Evolutionary conservation across 306 rosid species (phyloP).

Genomic region (Delonix regia): DNA sequence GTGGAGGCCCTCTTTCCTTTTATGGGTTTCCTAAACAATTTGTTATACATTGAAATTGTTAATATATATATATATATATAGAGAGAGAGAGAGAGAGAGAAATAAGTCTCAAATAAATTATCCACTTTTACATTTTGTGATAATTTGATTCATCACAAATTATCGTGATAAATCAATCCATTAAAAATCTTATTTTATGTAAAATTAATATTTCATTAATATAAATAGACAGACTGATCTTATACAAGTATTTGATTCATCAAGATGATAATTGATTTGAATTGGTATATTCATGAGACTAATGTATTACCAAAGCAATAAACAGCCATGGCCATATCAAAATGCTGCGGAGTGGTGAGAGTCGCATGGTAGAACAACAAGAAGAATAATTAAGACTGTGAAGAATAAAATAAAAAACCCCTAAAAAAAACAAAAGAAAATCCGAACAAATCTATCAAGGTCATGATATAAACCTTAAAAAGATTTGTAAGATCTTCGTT

Average conservation of each 20-base stretch:
- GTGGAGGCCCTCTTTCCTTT: not conserved
- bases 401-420: slow-evolving; percentile 22
- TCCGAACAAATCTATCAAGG: slow-evolving; percentile 50
- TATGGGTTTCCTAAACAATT: not conserved
- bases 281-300: too few relatives aligned
- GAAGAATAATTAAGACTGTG: not conserved
- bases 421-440: slow-evolving; percentile 8
- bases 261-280: too few relatives aligned
- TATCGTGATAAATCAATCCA: too few relatives aligned
- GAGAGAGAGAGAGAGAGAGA: too few relatives aligned
- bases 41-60: not conserved
- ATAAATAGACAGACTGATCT: too few relatives aligned
- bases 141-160: too few relatives aligned
- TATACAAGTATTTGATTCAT: too few relatives aligned
- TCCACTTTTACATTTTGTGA: too few relatives aligned
- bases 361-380: slow-evolving; percentile 54
- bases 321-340: not conserved
- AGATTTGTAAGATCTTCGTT: slow-evolving; percentile 66
- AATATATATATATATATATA: not conserved
- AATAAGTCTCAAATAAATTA: too few relatives aligned
- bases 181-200: too few relatives aligned
- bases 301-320: not conserved
- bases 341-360: slow-evolving; percentile 1
- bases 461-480: slow-evolving; percentile 54
- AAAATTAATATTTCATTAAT: too few relatives aligned